phyloP scores from a whole-genome alignment of 2,329 filamentous ascomycete genomes.

The Zymoseptoria passerinii region DNA sequence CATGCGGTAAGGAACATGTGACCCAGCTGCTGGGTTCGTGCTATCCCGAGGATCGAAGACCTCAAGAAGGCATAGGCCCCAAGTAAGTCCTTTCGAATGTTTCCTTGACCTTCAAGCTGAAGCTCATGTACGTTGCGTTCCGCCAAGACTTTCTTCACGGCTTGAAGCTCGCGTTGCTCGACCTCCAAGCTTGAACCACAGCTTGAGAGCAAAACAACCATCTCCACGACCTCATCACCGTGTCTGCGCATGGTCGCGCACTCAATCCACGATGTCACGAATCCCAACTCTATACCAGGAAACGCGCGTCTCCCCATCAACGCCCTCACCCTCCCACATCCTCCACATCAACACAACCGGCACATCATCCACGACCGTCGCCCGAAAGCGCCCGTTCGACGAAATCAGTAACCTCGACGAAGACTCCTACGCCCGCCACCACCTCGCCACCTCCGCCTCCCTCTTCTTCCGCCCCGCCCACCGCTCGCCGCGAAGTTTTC shows the following conservation, averaged over 20 bases:
- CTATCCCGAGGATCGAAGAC: no score
- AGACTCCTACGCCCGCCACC: constrained; percentile 60
- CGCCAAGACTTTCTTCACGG: background rate
- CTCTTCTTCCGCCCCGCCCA: constrained; percentile 76
- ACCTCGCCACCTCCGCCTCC: constrained; percentile 69
- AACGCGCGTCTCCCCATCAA: constrained; percentile 19
- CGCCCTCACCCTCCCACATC: constrained; percentile 45
- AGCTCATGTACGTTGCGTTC: background rate
- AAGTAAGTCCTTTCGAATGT: no score
- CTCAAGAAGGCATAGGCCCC: background rate
- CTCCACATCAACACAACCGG: constrained; percentile 54
- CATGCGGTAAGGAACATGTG: no score
- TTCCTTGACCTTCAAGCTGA: background rate
- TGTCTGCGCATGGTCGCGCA: background rate
- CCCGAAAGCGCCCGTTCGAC: constrained; percentile 29
- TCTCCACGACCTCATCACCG: background rate
- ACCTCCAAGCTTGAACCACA: background rate
- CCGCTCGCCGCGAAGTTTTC: constrained; percentile 70
- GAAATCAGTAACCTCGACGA: constrained; percentile 52
- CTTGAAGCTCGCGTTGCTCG: background rate
- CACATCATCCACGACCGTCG: constrained; percentile 43
- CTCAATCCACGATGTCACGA: constrained; percentile 8
- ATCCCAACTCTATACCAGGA: constrained; percentile 23
- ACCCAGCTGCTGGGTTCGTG: no score
- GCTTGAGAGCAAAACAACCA: background rate